phyloP scores from a whole-genome alignment of 148 eudicot genomes.

The Spergularia bocconei region DNA sequence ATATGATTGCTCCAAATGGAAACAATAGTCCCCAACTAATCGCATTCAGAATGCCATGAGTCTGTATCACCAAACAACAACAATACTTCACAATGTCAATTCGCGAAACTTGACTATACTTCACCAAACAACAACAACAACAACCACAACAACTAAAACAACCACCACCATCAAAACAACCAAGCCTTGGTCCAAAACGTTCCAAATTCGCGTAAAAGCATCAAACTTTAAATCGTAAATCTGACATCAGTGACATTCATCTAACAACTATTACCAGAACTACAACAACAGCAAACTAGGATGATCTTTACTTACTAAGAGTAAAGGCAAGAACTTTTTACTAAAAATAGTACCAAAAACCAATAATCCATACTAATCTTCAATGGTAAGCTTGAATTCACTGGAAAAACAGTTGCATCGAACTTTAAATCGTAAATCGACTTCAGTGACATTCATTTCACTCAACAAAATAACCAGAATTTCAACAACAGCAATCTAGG shows the following conservation, averaged over 20 bases:
- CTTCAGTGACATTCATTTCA: not conserved
- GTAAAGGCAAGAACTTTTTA: too few relatives aligned
- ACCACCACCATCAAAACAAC: too few relatives aligned
- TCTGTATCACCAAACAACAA: conserved; percentile 39
- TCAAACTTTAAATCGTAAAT: not conserved
- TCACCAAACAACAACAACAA: not conserved
- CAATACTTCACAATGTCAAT: conserved; percentile 4
- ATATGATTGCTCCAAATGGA: conserved; percentile 71
- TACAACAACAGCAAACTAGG: not conserved
- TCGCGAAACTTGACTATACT: not conserved
- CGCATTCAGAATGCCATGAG: conserved; percentile 85
- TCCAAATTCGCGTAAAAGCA: conserved; percentile 11
- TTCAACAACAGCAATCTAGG: not conserved
- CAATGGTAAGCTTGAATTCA: too few relatives aligned
- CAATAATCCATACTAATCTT: too few relatives aligned
- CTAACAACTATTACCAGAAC: conserved; percentile 5
- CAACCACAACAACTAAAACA: too few relatives aligned
- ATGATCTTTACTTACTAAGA: too few relatives aligned
- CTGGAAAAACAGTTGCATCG: not conserved
- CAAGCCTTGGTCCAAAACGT: too few relatives aligned
- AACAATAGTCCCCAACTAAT: conserved; percentile 93
- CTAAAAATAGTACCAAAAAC: too few relatives aligned
- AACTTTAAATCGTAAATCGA: not conserved
- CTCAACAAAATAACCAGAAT: conserved; percentile 6
- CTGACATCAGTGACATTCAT: not conserved